A percentile compares a stretch with the other conserved stretches of the same genome.
These are phyloP conservation scores for Fusarium drepaniforme DNA, from an alignment of 2,329 filamentous ascomycete species.

Conservation along the genomic window DNA sequence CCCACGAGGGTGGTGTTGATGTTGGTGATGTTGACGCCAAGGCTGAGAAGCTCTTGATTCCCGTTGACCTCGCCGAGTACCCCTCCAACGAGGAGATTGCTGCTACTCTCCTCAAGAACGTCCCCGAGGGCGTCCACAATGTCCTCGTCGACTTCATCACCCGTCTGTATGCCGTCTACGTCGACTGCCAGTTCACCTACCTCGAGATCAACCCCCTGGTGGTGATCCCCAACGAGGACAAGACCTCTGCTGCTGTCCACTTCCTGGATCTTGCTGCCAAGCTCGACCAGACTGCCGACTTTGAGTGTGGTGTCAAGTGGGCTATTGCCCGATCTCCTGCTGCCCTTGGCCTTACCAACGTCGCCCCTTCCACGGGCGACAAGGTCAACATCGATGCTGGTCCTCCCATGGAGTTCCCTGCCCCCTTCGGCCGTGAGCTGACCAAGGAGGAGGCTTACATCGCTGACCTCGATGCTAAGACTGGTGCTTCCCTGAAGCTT, in stretches of 20 bases:
- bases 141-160: constrained; percentile 99
- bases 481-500: constrained; percentile 97
- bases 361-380: constrained; percentile 70
- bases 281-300: constrained; percentile 98
- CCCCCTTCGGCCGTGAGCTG: constrained; percentile 97
- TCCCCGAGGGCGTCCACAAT: constrained; percentile 95
- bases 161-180: constrained; percentile 97
- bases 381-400: constrained; percentile 96
- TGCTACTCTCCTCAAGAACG: constrained; percentile 85
- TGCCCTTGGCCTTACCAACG: constrained; percentile 84
- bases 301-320: constrained; percentile 99
- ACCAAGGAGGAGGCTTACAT: constrained; percentile 99
- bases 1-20: constrained; percentile 99
- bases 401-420: constrained; percentile 98
- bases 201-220: constrained; percentile 99
- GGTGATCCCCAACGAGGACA: constrained; percentile 93
- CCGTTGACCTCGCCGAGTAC: constrained; percentile 93
- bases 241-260: constrained; percentile 93
- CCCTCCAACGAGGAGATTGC: constrained; percentile 97
- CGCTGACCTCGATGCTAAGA: constrained; percentile 98
- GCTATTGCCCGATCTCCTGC: constrained; percentile 92
- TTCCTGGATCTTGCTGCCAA: constrained; percentile 99
- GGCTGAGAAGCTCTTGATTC: constrained; percentile 98
- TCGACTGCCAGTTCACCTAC: constrained; percentile 99
- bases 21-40: constrained; percentile 99